Evolutionary conservation across 208 protist species (phyloP).

Genomic region (Crithidia expoeki): DNA sequence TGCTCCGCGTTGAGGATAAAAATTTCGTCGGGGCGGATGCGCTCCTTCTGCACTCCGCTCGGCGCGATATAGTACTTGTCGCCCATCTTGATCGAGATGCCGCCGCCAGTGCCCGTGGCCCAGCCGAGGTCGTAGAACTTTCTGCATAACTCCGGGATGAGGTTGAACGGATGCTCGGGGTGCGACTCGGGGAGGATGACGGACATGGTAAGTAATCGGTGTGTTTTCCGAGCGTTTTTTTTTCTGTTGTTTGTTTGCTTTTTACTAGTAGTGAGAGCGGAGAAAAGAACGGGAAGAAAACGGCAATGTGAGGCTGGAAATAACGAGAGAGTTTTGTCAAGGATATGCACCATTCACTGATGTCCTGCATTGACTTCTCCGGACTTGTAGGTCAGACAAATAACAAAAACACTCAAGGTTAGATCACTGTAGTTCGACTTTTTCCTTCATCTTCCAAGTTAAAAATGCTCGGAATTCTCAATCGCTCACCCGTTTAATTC

Average conservation of each 20-base stretch:
- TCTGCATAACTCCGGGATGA: slow-evolving; percentile 94
- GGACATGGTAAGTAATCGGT: slow-evolving; percentile 31
- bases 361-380: too few relatives aligned
- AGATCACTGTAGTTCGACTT: too few relatives aligned
- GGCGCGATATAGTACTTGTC: slow-evolving; percentile 92
- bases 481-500: too few relatives aligned
- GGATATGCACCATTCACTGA: too few relatives aligned
- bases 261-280: too few relatives aligned
- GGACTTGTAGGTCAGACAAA: too few relatives aligned
- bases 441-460: too few relatives aligned
- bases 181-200: slow-evolving; percentile 44
- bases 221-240: slow-evolving; percentile 16
- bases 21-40: slow-evolving; percentile 90
- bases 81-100: slow-evolving; percentile 87
- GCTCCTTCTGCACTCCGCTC: slow-evolving; percentile 96
- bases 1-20: slow-evolving; percentile 87
- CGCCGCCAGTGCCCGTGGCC: slow-evolving; percentile 96
- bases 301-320: too few relatives aligned
- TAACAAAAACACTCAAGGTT: too few relatives aligned
- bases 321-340: too few relatives aligned
- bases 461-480: too few relatives aligned
- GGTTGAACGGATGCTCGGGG: slow-evolving; percentile 77
- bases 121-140: slow-evolving; percentile 93
- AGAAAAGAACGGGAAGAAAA: too few relatives aligned
- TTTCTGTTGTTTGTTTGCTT: slow-evolving; percentile 2